Percentiles rank a stretch among this genome's conserved stretches.
These are phyloP conservation scores for Bryoerythrophyllum caledonicum DNA, from an alignment of 225 moss, liverwort and hornwort genomes.

Conservation along the genomic window DNA sequence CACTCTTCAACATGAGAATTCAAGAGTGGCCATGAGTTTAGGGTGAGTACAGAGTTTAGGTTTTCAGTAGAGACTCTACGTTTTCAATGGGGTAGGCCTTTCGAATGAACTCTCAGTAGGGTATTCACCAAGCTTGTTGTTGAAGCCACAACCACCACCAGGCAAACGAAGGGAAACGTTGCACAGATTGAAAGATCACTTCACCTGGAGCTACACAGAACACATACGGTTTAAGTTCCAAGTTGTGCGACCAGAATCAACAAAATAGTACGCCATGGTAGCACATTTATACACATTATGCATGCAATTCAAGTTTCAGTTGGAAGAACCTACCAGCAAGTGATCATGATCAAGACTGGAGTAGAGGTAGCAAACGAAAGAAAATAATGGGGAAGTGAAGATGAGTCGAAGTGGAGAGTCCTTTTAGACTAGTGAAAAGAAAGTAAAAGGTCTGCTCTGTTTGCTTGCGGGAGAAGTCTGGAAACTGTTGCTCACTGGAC, in stretches of 20 bases:
- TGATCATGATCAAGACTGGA: background rate
- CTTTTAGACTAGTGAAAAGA: background rate
- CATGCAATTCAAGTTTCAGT: background rate
- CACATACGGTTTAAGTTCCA: background rate
- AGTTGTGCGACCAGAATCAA: no score
- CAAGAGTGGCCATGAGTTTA: background rate
- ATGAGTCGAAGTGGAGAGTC: background rate
- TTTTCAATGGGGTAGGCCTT: background rate
- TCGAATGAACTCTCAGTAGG: no score
- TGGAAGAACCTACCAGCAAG: slow-evolving; percentile 6
- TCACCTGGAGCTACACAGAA: background rate
- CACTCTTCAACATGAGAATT: background rate
- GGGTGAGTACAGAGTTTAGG: no score
- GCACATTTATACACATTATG: background rate
- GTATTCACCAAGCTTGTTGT: background rate
- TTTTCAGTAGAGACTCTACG: no score
- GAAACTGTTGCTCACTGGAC: background rate
- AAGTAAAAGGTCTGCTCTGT: background rate
- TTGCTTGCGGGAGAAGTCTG: slow-evolving; percentile 34
- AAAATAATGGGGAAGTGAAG: background rate
- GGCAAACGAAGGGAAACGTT: background rate
- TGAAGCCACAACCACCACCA: slow-evolving; percentile 6
- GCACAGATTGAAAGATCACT: background rate
- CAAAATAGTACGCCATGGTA: background rate
- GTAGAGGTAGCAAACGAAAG: background rate